phyloP scores from a whole-genome alignment of 2,329 filamentous ascomycete genomes.

The Diplodia seriata region DNA sequence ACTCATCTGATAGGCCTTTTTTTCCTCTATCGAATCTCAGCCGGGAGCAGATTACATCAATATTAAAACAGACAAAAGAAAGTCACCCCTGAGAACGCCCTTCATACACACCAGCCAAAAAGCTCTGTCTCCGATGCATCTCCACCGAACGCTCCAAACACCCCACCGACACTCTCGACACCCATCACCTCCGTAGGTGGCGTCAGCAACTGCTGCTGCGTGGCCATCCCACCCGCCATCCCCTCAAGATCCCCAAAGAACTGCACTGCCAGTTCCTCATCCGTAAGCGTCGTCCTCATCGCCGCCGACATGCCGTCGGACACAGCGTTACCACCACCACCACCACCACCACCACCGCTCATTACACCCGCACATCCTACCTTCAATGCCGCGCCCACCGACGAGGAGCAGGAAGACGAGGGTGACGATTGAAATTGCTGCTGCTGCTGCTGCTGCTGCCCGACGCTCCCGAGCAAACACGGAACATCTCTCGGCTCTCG shows the following conservation, averaged over 20 bases:
- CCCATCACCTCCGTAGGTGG: slow-evolving; percentile 7
- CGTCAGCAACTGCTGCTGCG: slow-evolving; percentile 8
- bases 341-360: background rate
- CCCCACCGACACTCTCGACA: background rate
- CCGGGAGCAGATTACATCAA: background rate
- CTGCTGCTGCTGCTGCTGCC: background rate
- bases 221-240: background rate
- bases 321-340: background rate
- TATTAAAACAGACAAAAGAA: too few relatives aligned
- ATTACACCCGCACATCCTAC: background rate
- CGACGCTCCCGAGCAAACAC: background rate
- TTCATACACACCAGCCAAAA: background rate
- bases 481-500: background rate
- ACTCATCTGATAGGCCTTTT: too few relatives aligned
- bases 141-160: background rate
- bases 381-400: background rate
- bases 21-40: background rate
- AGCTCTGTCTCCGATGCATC: background rate
- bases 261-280: slow-evolving; percentile 1
- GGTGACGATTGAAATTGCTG: background rate
- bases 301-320: background rate
- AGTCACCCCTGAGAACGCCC: too few relatives aligned
- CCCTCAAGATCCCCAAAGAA: background rate
- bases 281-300: background rate
- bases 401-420: background rate